These are phyloP conservation scores for Trichoderma atrobrunneum DNA, from an alignment of 2,329 filamentous ascomycete genomes.

Conservation along the genomic window DNA sequence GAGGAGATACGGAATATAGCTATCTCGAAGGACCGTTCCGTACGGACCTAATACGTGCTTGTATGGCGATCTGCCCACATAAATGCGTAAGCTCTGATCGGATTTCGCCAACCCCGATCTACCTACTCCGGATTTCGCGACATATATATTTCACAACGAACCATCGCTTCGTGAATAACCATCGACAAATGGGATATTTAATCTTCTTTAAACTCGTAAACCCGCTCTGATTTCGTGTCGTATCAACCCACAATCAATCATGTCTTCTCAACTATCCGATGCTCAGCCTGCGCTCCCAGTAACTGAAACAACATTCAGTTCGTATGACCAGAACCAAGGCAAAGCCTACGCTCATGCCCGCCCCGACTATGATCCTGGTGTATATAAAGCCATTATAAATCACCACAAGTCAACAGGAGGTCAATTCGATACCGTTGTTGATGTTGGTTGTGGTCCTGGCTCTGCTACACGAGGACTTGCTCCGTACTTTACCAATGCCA, in stretches of 20 bases:
- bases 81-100: not conserved
- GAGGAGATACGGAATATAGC: no score
- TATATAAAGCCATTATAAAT: slow-evolving; percentile 35
- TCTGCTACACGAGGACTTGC: slow-evolving; percentile 36
- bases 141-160: not conserved
- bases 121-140: not conserved
- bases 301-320: slow-evolving; percentile 41
- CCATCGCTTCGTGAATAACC: not conserved
- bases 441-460: slow-evolving; percentile 58
- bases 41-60: not conserved
- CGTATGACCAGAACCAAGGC: slow-evolving; percentile 43
- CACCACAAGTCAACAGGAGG: slow-evolving; percentile 48
- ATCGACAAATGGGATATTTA: not conserved
- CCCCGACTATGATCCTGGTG: slow-evolving; percentile 38
- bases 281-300: not conserved
- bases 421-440: slow-evolving; percentile 42
- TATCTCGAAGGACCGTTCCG: no score
- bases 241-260: not conserved
- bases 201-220: not conserved
- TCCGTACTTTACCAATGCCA: not conserved
- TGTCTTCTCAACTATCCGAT: not conserved
- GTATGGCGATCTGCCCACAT: not conserved
- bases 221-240: not conserved
- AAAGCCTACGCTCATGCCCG: slow-evolving; percentile 43
- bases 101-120: not conserved